Evolutionary conservation across 2,329 filamentous ascomycete species (phyloP).

Genomic region (Pseudocercospora cruenta): DNA sequence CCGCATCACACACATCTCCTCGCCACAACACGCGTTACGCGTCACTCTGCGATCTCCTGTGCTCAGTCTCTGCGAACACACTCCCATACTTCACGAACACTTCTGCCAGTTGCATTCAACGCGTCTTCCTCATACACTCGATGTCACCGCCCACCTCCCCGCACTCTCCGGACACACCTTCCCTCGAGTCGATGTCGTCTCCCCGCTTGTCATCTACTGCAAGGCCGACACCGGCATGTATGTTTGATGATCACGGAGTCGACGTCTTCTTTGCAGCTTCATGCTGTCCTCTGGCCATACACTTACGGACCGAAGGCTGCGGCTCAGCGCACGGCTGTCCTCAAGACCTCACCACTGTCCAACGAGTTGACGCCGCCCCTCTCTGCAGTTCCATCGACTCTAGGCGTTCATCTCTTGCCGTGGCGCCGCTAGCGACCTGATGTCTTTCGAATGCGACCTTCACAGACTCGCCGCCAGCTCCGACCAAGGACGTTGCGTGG

Average conservation of each 20-base stretch:
- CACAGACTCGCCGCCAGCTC: not conserved
- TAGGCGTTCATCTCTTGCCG: not conserved
- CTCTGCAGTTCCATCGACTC: not conserved
- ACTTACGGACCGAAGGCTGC: not conserved
- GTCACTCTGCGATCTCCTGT: not conserved
- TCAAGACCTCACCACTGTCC: not conserved
- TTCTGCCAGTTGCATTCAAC: not conserved
- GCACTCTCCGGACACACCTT: not conserved
- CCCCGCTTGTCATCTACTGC: not conserved
- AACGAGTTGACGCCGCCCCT: not conserved
- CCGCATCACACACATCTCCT: not conserved
- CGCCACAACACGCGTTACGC: not conserved
- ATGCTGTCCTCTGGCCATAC: not conserved
- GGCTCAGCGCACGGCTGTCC: too few relatives aligned
- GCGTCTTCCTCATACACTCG: not conserved
- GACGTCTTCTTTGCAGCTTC: not conserved
- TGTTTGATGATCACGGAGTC: not conserved
- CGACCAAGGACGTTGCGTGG: not conserved
- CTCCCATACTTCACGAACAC: not conserved
- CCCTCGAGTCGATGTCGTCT: not conserved
- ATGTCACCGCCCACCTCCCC: not conserved
- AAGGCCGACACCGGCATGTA: not conserved
- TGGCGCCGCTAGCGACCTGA: not conserved
- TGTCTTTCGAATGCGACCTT: not conserved
- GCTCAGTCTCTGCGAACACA: not conserved